These are phyloP conservation scores for Nidularia sp. DNA, from an alignment of 768 basidiomycete genomes.

Conservation along the genomic window DNA sequence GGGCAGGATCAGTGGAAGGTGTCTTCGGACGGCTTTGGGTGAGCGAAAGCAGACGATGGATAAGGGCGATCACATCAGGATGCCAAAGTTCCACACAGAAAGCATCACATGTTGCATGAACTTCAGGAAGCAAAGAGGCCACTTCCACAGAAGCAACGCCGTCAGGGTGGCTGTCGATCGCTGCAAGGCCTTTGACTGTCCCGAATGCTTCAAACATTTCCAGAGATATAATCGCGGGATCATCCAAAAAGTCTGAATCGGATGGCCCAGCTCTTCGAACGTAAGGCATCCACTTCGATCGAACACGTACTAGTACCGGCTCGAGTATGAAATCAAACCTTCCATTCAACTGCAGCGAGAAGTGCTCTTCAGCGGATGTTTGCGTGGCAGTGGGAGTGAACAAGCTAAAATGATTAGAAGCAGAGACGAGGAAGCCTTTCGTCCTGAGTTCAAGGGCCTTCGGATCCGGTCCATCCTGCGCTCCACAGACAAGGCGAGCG, in stretches of 20 bases:
- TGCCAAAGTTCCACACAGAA: conserved; percentile 70
- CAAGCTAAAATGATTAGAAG: conserved; percentile 36
- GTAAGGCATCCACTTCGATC: conserved; percentile 25
- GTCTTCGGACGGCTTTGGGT: conserved; percentile 9
- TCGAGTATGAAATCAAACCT: conserved; percentile 37
- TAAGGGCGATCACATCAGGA: conserved; percentile 45
- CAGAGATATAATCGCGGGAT: conserved; percentile 52
- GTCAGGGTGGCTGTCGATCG: conserved; percentile 42
- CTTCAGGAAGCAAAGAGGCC: conserved; percentile 37
- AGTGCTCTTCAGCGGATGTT: conserved; percentile 28
- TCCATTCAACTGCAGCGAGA: conserved; percentile 42
- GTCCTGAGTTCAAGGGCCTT: conserved; percentile 55
- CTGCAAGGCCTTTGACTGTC: conserved; percentile 41
- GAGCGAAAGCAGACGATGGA: conserved; percentile 37
- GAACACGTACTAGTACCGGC: conserved; percentile 52
- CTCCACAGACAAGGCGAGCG: conserved; percentile 48
- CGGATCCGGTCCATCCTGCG: conserved; percentile 31
- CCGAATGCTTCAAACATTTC: conserved; percentile 50
- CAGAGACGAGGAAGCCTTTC: conserved; percentile 42
- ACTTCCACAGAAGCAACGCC: conserved; percentile 35
- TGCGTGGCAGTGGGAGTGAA: conserved; percentile 16
- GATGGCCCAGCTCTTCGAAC: conserved; percentile 18
- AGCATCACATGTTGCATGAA: conserved; percentile 50
- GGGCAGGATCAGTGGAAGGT: conserved; percentile 1
- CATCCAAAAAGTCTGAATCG: conserved; percentile 35